Percentiles rank a stretch among this genome's conserved stretches.
These are phyloP conservation scores for Aspergillus intermedius DNA, from an alignment of 2,329 filamentous ascomycete genomes.

Conservation along the genomic window DNA sequence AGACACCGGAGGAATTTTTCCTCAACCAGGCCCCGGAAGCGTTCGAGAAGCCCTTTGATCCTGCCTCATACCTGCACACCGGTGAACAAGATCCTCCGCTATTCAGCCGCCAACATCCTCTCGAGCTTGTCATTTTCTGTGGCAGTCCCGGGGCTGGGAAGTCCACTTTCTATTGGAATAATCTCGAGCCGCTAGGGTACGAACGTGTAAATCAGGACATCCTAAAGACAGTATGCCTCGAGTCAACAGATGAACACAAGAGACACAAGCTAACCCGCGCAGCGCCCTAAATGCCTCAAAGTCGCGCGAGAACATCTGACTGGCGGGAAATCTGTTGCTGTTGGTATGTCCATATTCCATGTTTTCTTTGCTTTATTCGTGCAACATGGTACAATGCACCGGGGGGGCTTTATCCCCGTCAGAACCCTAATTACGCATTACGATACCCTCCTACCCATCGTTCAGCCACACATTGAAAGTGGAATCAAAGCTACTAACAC, in stretches of 20 bases:
- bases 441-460: constrained; percentile 1
- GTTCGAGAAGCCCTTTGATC: constrained; percentile 66
- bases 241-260: neutral
- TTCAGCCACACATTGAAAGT: constrained; percentile 4
- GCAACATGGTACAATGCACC: neutral
- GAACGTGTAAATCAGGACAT: constrained; percentile 84
- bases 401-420: neutral
- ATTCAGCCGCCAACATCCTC: constrained; percentile 55
- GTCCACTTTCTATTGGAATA: constrained; percentile 78
- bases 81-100: constrained; percentile 20
- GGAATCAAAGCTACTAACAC: neutral
- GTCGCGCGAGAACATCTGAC: constrained; percentile 60
- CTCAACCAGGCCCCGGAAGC: constrained; percentile 59
- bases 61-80: constrained; percentile 48
- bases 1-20: constrained; percentile 91
- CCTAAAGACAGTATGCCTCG: constrained; percentile 58
- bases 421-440: neutral
- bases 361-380: neutral
- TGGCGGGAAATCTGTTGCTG: constrained; percentile 61
- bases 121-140: constrained; percentile 78
- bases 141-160: constrained; percentile 88
- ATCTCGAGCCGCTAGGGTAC: constrained; percentile 72
- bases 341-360: constrained; percentile 55
- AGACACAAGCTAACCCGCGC: constrained; percentile 4
- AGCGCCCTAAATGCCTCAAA: constrained; percentile 62